Conservation (phyloP, 140 eudicot genomes). For the Anethum foeniculum region DNA sequence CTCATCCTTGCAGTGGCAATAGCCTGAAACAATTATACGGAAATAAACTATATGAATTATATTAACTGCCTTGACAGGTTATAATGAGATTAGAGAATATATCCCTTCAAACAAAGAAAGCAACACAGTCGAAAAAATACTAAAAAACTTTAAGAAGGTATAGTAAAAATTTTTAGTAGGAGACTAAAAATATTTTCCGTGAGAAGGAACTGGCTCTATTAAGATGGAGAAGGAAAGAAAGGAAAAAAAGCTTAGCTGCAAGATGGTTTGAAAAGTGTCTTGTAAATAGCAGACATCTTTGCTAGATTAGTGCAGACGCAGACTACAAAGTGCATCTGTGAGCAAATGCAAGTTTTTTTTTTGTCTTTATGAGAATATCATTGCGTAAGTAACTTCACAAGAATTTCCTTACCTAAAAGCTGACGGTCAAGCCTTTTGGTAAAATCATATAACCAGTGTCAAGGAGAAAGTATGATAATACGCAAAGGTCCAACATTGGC, state of each 20-base stretch:
- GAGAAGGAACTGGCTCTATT: neutral
- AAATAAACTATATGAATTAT: slow-evolving; percentile 6
- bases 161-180: too few relatives aligned
- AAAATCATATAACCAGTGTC: neutral
- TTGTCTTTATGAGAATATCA: neutral
- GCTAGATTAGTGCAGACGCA: neutral
- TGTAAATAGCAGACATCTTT: neutral
- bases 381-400: neutral
- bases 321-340: neutral
- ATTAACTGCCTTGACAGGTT: neutral
- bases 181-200: too few relatives aligned
- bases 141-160: too few relatives aligned
- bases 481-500: slow-evolving; percentile 2
- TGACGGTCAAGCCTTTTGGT: neutral
- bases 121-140: neutral
- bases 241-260: neutral
- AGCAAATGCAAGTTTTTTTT: neutral
- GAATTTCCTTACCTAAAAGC: neutral
- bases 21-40: slow-evolving; percentile 40
- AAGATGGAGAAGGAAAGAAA: neutral
- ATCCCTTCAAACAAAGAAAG: neutral
- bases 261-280: neutral
- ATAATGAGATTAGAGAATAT: neutral
- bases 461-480: neutral
- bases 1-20: slow-evolving; percentile 91